A percentile compares a stretch with the other conserved stretches of the same genome.
Conservation (phyloP, 371 early-diverging fungal genomes). For the Thermomucor indicae-seudaticae region DNA sequence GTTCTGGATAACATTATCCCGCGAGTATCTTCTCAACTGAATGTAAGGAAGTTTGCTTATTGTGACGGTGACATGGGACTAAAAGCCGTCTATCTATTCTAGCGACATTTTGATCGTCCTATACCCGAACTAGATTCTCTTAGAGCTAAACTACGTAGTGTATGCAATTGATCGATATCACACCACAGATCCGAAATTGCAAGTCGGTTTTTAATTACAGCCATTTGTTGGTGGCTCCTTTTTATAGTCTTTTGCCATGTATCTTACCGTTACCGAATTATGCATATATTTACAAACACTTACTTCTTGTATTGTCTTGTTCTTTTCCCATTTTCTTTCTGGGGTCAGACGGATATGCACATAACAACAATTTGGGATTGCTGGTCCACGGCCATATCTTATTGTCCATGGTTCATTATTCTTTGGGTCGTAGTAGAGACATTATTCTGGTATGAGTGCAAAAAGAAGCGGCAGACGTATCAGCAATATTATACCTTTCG, state of each 20-base stretch:
- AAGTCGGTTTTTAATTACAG: too few relatives aligned
- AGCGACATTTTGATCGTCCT: constrained; percentile 60
- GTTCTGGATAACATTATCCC: constrained; percentile 59
- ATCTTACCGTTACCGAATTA: too few relatives aligned
- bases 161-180: constrained; percentile 1
- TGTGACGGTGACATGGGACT: neutral
- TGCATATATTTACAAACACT: neutral
- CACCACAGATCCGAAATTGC: neutral
- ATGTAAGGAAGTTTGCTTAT: constrained; percentile 27
- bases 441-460: too few relatives aligned
- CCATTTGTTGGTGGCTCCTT: too few relatives aligned
- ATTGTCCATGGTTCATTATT: too few relatives aligned
- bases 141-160: constrained; percentile 51
- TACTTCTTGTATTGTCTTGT: neutral
- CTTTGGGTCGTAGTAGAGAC: too few relatives aligned
- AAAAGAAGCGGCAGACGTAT: too few relatives aligned
- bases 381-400: too few relatives aligned
- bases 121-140: constrained; percentile 62
- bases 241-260: too few relatives aligned
- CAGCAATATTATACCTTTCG: constrained; percentile 20
- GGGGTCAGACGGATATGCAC: too few relatives aligned
- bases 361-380: too few relatives aligned
- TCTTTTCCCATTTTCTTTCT: too few relatives aligned
- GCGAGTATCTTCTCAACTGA: constrained; percentile 54
- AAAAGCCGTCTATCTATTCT: constrained; percentile 1